Base-by-base conservation (phyloP, 768 basidiomycete genomes). In the Amanita pallidorosea region DNA sequence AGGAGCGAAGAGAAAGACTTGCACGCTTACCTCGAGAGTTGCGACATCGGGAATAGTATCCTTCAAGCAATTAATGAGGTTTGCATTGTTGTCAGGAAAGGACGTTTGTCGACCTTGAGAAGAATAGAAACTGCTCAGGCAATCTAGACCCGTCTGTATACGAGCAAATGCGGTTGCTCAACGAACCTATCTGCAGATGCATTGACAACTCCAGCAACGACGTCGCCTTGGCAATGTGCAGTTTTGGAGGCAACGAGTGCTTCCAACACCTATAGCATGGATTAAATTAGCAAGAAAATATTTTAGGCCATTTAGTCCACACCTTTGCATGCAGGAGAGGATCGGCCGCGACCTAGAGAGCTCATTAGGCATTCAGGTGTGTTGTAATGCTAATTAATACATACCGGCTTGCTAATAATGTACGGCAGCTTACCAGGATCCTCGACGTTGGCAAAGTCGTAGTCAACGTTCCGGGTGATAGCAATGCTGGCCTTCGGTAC, bases 21-120 rank as follows among this genome's bases (percentile, higher is more conserved):
- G 25, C n/a, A 23, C 7, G 20, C 45, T 38, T 47, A 85, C 87
- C 75, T 90, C 88, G 51, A 90, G 69, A 5, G 83, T 85, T 3
- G 78, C 70, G 41, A 87, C 64, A 47, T 79, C 75, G 40, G 67
- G 63, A 40, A 79, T 68, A n/a, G 69, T 64, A 27, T 63, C 59
- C 57, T 74, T 69, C 41, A 90, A 64, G 36, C 72, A 64, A 45
- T 77, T 70, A 47, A 89, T 77, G 49, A 90, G 73, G 58, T 70
- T 65, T 29, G 69, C 68, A 61, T 90, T 91, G 60, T 77, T 70
- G 65, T 90, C 88, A 33, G 78, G 79, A 60, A 90, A 90, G 4
- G 85, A 84, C 2, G 87, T 89, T 57, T 81, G 80, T 55, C 88
- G 75, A 41, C 88, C 88, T 67, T 90, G 88, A 11, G 87, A 88